Percentiles rank a stretch among this genome's conserved stretches.
phyloP scores from a whole-genome alignment of 2,329 filamentous ascomycete genomes.

The Apiospora rasikravindrae region DNA sequence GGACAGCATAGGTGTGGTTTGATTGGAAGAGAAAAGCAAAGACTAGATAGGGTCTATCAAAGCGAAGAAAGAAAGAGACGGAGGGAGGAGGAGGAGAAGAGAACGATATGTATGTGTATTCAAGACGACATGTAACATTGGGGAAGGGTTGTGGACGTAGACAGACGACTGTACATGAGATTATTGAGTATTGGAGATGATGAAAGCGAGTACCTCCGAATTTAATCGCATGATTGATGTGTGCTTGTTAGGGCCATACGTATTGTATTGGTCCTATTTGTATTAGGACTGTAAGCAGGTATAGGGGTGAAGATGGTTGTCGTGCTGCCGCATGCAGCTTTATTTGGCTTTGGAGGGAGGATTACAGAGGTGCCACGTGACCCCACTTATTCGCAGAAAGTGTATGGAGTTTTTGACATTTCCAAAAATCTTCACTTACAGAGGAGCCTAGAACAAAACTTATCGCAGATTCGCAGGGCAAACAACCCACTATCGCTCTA shows the following conservation, averaged over 20 bases:
- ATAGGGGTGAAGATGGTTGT: neutral
- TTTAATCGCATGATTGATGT: neutral
- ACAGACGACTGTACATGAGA: conserved; percentile 20
- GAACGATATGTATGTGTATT: conserved; percentile 7
- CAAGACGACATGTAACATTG: conserved; percentile 20
- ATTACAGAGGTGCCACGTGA: conserved; percentile 3
- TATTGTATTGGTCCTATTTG: neutral
- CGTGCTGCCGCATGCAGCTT: neutral
- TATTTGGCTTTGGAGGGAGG: neutral
- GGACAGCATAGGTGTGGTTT: neutral
- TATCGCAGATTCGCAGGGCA: neutral
- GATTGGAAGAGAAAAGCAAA: neutral
- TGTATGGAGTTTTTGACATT: neutral
- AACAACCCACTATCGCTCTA: neutral
- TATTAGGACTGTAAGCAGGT: too few relatives aligned
- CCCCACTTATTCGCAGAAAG: conserved; percentile 3
- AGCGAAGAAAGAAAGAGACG: neutral
- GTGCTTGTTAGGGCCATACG: neutral
- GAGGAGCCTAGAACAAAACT: neutral
- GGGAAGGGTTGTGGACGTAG: neutral
- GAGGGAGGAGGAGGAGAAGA: neutral
- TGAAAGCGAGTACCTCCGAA: neutral
- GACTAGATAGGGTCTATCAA: conserved; percentile 7
- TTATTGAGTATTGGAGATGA: conserved; percentile 13
- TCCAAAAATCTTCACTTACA: conserved; percentile 20